Evolutionary conservation across 1,284 basidiomycete species (phyloP).

Genomic region (Cystobasidium slooffiae): DNA sequence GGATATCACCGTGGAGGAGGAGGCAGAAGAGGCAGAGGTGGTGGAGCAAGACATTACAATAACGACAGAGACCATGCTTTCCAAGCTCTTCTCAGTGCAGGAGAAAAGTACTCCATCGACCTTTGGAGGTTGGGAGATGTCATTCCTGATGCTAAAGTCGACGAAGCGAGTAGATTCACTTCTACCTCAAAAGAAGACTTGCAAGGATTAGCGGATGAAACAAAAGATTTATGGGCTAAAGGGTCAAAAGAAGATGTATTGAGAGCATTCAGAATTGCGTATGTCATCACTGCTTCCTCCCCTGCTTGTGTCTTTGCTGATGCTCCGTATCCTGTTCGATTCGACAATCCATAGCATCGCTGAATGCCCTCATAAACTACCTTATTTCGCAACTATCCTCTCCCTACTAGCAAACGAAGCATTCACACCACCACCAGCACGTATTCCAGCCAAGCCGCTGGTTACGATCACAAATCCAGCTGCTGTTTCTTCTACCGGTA

Average conservation of each 20-base stretch:
- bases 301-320: neutral
- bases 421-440: slow-evolving; percentile 59
- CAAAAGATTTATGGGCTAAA: slow-evolving; percentile 34
- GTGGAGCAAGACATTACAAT: slow-evolving; percentile 24
- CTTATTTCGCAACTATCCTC: slow-evolving; percentile 81
- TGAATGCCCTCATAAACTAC: slow-evolving; percentile 89
- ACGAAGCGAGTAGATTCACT: slow-evolving; percentile 27
- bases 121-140: slow-evolving; percentile 4
- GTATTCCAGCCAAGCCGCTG: slow-evolving; percentile 43
- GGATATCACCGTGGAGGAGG: slow-evolving; percentile 11
- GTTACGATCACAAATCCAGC: slow-evolving; percentile 42
- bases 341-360: slow-evolving; percentile 65
- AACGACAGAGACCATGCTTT: slow-evolving; percentile 31
- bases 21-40: slow-evolving; percentile 12
- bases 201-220: slow-evolving; percentile 27
- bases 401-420: slow-evolving; percentile 62
- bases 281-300: neutral
- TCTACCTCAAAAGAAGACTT: slow-evolving; percentile 10
- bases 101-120: slow-evolving; percentile 20
- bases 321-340: neutral
- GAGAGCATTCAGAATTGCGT: slow-evolving; percentile 53
- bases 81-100: slow-evolving; percentile 35
- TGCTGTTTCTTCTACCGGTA: slow-evolving; percentile 2
- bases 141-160: neutral
- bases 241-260: slow-evolving; percentile 45